Conservation (phyloP, 2,329 filamentous ascomycete genomes). For the Fusarium humuli region DNA sequence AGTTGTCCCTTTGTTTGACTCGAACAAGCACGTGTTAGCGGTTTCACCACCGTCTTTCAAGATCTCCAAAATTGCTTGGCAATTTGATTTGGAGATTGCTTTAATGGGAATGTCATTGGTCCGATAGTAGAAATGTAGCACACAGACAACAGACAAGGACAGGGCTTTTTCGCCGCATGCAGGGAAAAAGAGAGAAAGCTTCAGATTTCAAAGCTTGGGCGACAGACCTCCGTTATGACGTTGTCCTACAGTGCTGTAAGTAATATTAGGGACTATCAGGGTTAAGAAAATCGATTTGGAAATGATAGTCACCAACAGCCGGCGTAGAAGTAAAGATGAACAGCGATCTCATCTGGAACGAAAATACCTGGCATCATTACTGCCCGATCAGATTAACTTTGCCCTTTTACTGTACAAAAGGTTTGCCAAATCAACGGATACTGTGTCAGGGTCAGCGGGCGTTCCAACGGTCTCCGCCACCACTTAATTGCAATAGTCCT, state of each 20-base stretch:
- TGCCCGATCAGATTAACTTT: conserved; percentile 29
- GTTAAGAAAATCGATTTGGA: conserved; percentile 3
- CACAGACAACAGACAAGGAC: conserved; percentile 19
- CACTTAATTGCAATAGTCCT: neutral
- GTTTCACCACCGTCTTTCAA: conserved; percentile 21
- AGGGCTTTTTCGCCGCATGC: conserved; percentile 3
- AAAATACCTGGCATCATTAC: conserved; percentile 25
- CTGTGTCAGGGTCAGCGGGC: conserved; percentile 18
- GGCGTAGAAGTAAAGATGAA: neutral
- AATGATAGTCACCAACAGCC: conserved; percentile 8
- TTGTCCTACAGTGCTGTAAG: neutral
- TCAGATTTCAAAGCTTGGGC: conserved; percentile 1
- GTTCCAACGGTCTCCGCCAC: conserved; percentile 26
- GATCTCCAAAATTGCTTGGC: conserved; percentile 28
- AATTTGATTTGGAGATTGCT: conserved; percentile 28
- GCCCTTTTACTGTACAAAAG: conserved; percentile 5
- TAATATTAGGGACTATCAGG: conserved; percentile 8
- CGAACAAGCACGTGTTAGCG: conserved; percentile 20
- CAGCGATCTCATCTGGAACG: conserved; percentile 23
- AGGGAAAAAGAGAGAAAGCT: conserved; percentile 7
- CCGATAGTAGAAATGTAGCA: conserved; percentile 21
- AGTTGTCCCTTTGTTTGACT: conserved; percentile 2
- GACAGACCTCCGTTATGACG: conserved; percentile 9
- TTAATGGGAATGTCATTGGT: conserved; percentile 23
- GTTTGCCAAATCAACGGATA: conserved; percentile 21